Conservation (phyloP, 179 eudicot genomes). For the Spergularia azorica region DNA sequence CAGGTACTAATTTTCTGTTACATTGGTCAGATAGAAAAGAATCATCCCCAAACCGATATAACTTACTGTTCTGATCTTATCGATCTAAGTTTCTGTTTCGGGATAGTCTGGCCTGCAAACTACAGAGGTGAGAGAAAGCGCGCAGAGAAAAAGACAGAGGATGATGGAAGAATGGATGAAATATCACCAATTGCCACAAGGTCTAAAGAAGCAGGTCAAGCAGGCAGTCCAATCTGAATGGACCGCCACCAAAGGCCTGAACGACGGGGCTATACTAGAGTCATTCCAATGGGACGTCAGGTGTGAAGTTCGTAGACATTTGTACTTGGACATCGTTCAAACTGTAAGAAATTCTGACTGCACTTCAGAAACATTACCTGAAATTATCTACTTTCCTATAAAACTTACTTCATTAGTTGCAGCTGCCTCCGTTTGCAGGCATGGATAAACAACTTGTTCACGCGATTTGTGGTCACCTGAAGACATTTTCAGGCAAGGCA, state of each 20-base stretch:
- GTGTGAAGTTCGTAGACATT: neutral
- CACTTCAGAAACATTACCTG: too few relatives aligned
- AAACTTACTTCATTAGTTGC: neutral
- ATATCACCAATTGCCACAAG: slow-evolving; percentile 13
- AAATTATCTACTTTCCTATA: too few relatives aligned
- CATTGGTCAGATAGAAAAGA: too few relatives aligned
- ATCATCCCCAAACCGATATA: too few relatives aligned
- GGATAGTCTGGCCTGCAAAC: slow-evolving; percentile 20
- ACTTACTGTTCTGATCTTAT: too few relatives aligned
- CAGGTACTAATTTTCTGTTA: too few relatives aligned
- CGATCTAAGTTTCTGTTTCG: too few relatives aligned
- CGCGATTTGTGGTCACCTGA: neutral
- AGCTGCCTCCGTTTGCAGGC: slow-evolving; percentile 4
- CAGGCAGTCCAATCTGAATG: slow-evolving; percentile 20
- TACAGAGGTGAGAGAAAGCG: neutral
- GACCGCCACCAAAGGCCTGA: slow-evolving; percentile 3
- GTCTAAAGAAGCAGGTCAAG: neutral
- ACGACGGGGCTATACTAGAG: too few relatives aligned
- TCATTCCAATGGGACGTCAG: neutral
- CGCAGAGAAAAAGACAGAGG: slow-evolving; percentile 12
- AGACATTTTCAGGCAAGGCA: neutral
- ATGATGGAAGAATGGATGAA: slow-evolving; percentile 15
- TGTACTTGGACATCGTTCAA: neutral
- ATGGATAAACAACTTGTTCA: neutral
- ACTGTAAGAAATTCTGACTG: slow-evolving; percentile 10